Evolutionary conservation across 2,329 filamentous ascomycete genomes (phyloP).

Genomic region (Pseudogymnoascus sp.): DNA sequence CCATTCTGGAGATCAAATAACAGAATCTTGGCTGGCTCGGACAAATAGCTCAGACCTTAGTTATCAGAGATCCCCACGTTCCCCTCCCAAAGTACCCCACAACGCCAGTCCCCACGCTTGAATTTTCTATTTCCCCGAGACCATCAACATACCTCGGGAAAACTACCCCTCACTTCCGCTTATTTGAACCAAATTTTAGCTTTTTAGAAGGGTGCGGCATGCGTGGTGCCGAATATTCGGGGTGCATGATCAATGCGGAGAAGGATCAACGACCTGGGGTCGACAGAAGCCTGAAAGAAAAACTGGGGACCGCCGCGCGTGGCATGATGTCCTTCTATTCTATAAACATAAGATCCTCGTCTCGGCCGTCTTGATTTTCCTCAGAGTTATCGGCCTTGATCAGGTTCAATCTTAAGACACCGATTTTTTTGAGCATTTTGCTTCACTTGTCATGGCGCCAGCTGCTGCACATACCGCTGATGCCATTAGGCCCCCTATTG

Average conservation of each 20-base stretch:
- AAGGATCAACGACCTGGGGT: not conserved
- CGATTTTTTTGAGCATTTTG: not conserved
- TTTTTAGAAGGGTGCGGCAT: not conserved
- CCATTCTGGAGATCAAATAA: not conserved
- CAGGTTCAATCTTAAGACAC: not conserved
- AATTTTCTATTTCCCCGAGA: conserved; percentile 6
- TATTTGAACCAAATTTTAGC: not conserved
- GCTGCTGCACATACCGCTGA: conserved; percentile 21
- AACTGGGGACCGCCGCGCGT: not conserved
- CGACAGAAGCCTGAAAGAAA: not conserved
- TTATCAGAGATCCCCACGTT: not conserved
- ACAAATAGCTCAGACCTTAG: not conserved
- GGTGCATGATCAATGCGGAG: not conserved
- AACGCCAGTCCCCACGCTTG: not conserved
- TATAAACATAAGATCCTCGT: conserved; percentile 9
- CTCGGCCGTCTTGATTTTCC: not conserved
- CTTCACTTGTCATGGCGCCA: conserved; percentile 18
- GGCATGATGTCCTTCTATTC: not conserved
- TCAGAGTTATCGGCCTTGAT: not conserved
- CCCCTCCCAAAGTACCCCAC: not conserved
- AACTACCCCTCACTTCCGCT: not conserved
- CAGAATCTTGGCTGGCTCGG: not conserved
- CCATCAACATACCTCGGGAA: not conserved
- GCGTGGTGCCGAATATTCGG: not conserved
- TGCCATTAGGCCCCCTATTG: conserved; percentile 19